These are phyloP conservation scores for Schwanniomyces sp. DNA, from an alignment of 805 yeast species.

Conservation along the genomic window DNA sequence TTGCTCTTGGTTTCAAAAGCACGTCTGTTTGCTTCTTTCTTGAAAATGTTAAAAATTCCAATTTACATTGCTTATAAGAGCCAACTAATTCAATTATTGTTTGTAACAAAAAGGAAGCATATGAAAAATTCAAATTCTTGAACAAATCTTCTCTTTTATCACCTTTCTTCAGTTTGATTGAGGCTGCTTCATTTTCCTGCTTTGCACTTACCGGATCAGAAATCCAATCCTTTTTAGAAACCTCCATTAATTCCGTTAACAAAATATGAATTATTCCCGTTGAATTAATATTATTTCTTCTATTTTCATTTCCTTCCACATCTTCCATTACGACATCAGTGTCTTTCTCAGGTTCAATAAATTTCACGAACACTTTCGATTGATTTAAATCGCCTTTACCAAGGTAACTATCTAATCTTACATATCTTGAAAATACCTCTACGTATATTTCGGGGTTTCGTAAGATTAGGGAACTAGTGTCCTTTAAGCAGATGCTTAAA, in stretches of 20 bases:
- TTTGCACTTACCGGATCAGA: constrained; percentile 23
- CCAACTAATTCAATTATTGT: constrained; percentile 67
- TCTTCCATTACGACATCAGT: constrained; percentile 32
- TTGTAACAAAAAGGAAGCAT: constrained; percentile 68
- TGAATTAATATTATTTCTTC: constrained; percentile 9
- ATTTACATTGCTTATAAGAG: constrained; percentile 77
- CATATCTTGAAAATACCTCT: constrained; percentile 40
- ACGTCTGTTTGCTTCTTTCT: constrained; percentile 46
- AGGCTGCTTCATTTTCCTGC: constrained; percentile 7
- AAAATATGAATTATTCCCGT: constrained; percentile 66
- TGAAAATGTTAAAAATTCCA: constrained; percentile 78
- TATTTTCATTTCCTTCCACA: constrained; percentile 7
- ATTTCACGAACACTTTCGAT: constrained; percentile 20
- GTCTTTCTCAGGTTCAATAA: constrained; percentile 8
- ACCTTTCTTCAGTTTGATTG: constrained; percentile 16
- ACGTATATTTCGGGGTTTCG: constrained; percentile 51
- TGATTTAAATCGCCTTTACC: constrained; percentile 22
- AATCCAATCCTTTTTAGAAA: constrained; percentile 38
- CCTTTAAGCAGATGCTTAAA: constrained; percentile 47
- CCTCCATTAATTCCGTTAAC: constrained; percentile 62
- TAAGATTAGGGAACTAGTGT: constrained; percentile 46
- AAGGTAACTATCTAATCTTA: constrained; percentile 46
- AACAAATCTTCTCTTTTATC: constrained; percentile 28
- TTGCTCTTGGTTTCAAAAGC: constrained; percentile 65
- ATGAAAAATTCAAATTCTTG: constrained; percentile 58